phyloP scores from a whole-genome alignment of 805 yeast genomes.

The Kuraishia floccosa region DNA sequence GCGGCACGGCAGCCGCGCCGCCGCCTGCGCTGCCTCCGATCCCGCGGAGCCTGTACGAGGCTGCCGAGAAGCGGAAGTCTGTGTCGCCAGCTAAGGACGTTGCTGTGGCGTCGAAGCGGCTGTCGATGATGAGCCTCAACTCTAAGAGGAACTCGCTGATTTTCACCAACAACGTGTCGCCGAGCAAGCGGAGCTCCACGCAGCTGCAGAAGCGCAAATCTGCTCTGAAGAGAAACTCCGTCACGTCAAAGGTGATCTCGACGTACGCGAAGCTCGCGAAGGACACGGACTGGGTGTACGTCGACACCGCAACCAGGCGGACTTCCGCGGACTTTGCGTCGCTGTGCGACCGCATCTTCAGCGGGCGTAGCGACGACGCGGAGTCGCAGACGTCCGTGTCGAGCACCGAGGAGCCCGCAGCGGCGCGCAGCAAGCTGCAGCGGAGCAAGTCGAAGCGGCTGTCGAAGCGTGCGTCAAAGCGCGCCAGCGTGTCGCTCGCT shows the following conservation, averaged over 20 bases:
- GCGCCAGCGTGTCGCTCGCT: slow-evolving; percentile 18
- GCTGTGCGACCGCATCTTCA: slow-evolving; percentile 66
- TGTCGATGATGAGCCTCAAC: slow-evolving; percentile 7
- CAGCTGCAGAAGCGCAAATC: slow-evolving; percentile 16
- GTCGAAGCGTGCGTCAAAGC: slow-evolving; percentile 26
- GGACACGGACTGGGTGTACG: slow-evolving; percentile 55
- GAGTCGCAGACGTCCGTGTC: slow-evolving; percentile 22
- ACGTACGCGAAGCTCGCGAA: slow-evolving; percentile 63
- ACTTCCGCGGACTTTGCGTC: slow-evolving; percentile 73
- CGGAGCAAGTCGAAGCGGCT: slow-evolving; percentile 32
- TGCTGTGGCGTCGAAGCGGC: slow-evolving; percentile 6
- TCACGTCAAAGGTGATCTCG: slow-evolving; percentile 58
- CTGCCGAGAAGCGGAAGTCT: slow-evolving; percentile 7
- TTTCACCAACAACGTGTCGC: slow-evolving; percentile 1
- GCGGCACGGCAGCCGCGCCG: background rate
- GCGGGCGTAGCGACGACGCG: slow-evolving; percentile 54
- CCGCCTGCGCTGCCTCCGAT: slow-evolving; percentile 5
- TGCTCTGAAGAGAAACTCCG: slow-evolving; percentile 50
- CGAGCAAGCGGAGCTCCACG: slow-evolving; percentile 22
- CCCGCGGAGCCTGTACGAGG: slow-evolving; percentile 6
- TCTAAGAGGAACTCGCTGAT: slow-evolving; percentile 12
- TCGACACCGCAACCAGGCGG: slow-evolving; percentile 64
- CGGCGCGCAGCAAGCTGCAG: too few relatives aligned
- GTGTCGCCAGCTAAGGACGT: too few relatives aligned
- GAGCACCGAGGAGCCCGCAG: too few relatives aligned